Percentiles rank a stretch among this genome's conserved stretches.
Conservation (phyloP, 768 basidiomycete species). For the Artomyces pyxidatus region DNA sequence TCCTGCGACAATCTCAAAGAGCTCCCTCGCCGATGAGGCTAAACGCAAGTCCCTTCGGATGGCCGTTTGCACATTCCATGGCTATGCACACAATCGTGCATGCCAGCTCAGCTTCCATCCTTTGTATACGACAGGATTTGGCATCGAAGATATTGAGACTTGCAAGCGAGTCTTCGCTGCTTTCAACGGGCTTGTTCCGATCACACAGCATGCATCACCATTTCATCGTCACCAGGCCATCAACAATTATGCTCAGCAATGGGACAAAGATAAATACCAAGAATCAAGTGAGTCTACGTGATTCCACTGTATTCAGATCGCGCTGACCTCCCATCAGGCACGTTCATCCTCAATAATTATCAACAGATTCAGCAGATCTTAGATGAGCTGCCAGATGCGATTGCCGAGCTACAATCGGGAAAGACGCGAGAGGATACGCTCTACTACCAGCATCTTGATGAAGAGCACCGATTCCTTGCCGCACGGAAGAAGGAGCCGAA, state of each 20-base stretch:
- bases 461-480: background rate
- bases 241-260: constrained; percentile 16
- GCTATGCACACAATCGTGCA: constrained; percentile 21
- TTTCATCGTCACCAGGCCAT: constrained; percentile 25
- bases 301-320: too few species aligned
- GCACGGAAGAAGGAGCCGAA: background rate
- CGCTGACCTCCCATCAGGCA: too few species aligned
- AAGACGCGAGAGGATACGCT: background rate
- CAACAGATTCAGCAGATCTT: background rate
- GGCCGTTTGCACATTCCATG: constrained; percentile 23
- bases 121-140: constrained; percentile 17
- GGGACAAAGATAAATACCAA: constrained; percentile 18
- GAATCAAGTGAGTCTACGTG: constrained; percentile 19
- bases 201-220: constrained; percentile 15
- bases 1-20: constrained; percentile 9
- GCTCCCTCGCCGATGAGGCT: constrained; percentile 12
- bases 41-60: constrained; percentile 4
- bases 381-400: background rate
- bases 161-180: constrained; percentile 22
- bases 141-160: constrained; percentile 22
- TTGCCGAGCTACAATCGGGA: background rate
- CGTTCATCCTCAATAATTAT: background rate
- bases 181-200: constrained; percentile 19
- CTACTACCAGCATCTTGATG: background rate
- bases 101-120: constrained; percentile 25